Evolutionary conservation across 306 rosid genomes (phyloP), one percentile per base, ranked within the genome.

Genomic region (Mimosa pudica): DNA sequence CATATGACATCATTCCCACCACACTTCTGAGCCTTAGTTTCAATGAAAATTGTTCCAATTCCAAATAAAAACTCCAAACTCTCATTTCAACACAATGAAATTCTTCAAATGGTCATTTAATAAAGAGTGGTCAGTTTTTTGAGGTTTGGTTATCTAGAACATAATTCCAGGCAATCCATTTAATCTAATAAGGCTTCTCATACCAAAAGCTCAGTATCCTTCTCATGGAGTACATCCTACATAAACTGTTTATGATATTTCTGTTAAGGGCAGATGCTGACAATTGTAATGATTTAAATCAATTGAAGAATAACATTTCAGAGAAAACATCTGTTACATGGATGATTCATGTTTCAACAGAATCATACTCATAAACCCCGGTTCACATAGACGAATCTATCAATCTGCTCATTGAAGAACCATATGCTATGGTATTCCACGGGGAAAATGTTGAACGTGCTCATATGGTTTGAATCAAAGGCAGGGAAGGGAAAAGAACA

Each of bases 331-430:
- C 73, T 18, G 77, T 46, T 42, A 77, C 71, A 77, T 36, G 61
- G 64, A 38, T 38, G 42, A 2, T 38, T 38, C 42, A 77, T 45
- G 70, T 44, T 66, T 51, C 12, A 77, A 64, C 72, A 78, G 72
- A 73, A 60, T 30, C 63, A 47, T n/a, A 52, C 67, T 48, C 32
- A 24, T 30, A 79, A 76, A 51, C 63, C 60, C 75, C 68, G 51
- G 79, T 76, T 61, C 72, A 77, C 79, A 68, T 48, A 83, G 36
- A 52, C 16, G 30, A 55, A 74, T 82, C 75, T 46, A 73, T 52
- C 76, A 83, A 80, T 73, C 58, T 66, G 64, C 76, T 70, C 52
- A 13, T 51, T 47, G 54, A 79, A 67, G 65, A 73, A 74, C 67
- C 65, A 77, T 30, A 49, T 57, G 68, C 77, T 76, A 62, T 77